Evolutionary conservation across 2,329 filamentous ascomycete species (phyloP).

Genomic region (Colletotrichum filicis): DNA sequence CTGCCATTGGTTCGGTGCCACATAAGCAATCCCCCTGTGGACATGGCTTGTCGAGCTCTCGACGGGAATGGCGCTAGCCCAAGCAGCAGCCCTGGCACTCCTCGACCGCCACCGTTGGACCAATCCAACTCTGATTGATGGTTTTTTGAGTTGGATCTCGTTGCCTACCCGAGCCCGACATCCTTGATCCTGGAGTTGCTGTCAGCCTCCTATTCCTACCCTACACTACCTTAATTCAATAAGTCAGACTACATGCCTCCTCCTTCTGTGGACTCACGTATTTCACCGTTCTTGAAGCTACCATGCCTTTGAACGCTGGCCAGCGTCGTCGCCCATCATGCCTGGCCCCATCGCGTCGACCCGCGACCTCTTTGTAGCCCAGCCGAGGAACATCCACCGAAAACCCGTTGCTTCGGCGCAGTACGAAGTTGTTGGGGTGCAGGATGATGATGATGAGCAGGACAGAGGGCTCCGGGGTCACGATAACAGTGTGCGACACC

Average conservation of each 20-base stretch:
- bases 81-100: not conserved
- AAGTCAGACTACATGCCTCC: not conserved
- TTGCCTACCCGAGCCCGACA: not conserved
- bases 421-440: not conserved
- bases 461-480: not conserved
- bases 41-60: not conserved
- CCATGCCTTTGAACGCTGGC: not conserved
- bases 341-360: not conserved
- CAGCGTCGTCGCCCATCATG: not conserved
- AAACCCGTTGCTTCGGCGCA: not conserved
- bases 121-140: not conserved
- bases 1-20: not conserved
- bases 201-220: not conserved
- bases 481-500: not conserved
- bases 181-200: not conserved
- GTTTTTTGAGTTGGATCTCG: not conserved
- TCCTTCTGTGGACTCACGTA: not conserved
- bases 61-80: not conserved
- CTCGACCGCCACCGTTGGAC: not conserved
- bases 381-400: not conserved
- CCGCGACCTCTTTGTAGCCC: not conserved
- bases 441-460: not conserved
- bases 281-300: not conserved
- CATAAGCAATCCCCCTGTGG: not conserved
- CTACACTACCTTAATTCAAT: not conserved